Evolutionary conservation across 1,139 yeast species (phyloP).

Genomic region (Nakaseomyces uthaithaninus): DNA sequence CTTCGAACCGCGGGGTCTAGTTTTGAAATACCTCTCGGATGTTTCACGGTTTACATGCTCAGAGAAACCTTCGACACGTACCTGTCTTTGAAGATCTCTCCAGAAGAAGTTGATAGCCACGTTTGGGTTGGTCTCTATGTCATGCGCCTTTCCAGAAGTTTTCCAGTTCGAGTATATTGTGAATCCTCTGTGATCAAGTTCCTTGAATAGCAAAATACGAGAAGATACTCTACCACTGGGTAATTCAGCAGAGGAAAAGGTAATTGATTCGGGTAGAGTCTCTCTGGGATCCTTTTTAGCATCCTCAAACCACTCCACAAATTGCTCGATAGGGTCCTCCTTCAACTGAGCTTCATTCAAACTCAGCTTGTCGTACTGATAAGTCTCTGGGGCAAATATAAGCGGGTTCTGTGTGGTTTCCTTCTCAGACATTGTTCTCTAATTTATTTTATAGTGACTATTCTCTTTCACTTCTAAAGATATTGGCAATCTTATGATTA

Average conservation of each 20-base stretch:
- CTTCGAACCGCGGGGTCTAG: slow-evolving; percentile 87
- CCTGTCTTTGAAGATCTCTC: slow-evolving; percentile 85
- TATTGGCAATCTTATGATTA: too few species aligned
- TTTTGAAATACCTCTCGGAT: slow-evolving; percentile 66
- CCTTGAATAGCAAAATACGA: slow-evolving; percentile 78
- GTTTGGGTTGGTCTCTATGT: slow-evolving; percentile 59
- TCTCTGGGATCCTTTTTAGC: slow-evolving; percentile 51
- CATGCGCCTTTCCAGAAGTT: slow-evolving; percentile 69
- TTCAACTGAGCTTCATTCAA: slow-evolving; percentile 49
- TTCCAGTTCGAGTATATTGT: slow-evolving; percentile 91
- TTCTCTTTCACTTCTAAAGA: too few species aligned
- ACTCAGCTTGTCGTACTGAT: slow-evolving; percentile 70
- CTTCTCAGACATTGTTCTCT: slow-evolving; percentile 18
- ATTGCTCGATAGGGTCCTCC: slow-evolving; percentile 63
- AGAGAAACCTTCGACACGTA: slow-evolving; percentile 80
- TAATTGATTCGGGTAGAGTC: slow-evolving; percentile 68
- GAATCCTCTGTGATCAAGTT: slow-evolving; percentile 76
- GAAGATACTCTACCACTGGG: slow-evolving; percentile 86
- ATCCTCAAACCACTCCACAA: slow-evolving; percentile 75
- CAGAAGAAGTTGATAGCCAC: slow-evolving; percentile 90
- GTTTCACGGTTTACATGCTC: slow-evolving; percentile 69
- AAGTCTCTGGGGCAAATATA: slow-evolving; percentile 72
- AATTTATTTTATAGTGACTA: too few species aligned
- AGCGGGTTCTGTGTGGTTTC: slow-evolving; percentile 28
- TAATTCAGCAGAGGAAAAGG: slow-evolving; percentile 74